Evolutionary conservation across 345 rosid species (phyloP).

Genomic region (Salix arbutifolia): DNA sequence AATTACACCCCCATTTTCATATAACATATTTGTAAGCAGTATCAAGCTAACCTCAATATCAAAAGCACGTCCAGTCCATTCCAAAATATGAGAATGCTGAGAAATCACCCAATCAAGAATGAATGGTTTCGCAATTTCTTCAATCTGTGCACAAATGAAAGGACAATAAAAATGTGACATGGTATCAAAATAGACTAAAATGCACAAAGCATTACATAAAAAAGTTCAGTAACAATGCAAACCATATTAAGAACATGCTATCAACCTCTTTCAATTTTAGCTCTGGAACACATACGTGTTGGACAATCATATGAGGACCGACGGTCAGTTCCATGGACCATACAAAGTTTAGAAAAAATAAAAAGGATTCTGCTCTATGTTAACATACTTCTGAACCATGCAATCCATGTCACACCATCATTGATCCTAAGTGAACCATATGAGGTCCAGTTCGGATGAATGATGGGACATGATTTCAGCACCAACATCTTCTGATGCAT

Average conservation of each 20-base stretch:
- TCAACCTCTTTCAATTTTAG: not conserved
- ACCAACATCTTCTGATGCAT: too few species aligned
- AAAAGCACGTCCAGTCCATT: slow-evolving; percentile 87
- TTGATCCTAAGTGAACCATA: too few species aligned
- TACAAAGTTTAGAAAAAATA: not conserved
- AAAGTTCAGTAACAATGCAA: too few species aligned
- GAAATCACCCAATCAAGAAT: slow-evolving; percentile 96
- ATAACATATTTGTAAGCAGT: slow-evolving; percentile 4
- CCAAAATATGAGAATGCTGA: slow-evolving; percentile 82
- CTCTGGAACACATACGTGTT: not conserved
- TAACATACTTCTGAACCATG: too few species aligned
- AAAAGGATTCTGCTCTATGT: too few species aligned
- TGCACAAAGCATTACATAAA: too few species aligned
- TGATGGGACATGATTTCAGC: too few species aligned
- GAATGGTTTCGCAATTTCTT: slow-evolving; percentile 60
- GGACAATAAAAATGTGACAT: not conserved
- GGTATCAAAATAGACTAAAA: not conserved
- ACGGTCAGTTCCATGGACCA: not conserved
- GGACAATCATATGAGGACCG: not conserved
- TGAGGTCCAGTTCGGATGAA: too few species aligned
- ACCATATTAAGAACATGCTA: not conserved
- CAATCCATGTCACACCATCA: too few species aligned
- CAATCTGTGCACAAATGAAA: slow-evolving; percentile 50
- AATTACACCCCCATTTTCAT: not conserved
- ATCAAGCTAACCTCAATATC: slow-evolving; percentile 73